Percentiles rank a stretch among this genome's conserved stretches.
Conservation (phyloP, 2,329 filamentous ascomycete species). For the Penicillium sp. region DNA sequence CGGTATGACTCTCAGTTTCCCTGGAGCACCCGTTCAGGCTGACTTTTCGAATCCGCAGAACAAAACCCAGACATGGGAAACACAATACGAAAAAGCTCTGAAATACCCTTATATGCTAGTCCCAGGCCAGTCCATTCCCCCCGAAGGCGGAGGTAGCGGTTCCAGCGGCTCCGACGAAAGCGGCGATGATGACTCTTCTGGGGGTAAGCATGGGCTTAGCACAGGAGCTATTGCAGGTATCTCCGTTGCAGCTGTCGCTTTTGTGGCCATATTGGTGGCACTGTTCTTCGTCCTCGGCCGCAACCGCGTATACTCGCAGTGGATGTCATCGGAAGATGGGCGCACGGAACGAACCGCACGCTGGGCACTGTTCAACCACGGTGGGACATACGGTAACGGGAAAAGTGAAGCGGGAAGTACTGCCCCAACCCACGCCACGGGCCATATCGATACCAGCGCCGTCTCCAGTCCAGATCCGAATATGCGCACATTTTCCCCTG, state of each 20-base stretch:
- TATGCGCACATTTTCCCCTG: conserved; percentile 7
- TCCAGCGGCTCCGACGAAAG: not conserved
- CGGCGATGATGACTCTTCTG: not conserved
- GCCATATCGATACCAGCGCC: conserved; percentile 5
- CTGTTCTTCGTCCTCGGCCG: conserved; percentile 38
- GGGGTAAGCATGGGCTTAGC: conserved; percentile 26
- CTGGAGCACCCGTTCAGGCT: not conserved
- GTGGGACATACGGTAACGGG: conserved; percentile 8
- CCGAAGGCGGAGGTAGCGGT: conserved; percentile 47
- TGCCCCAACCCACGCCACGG: not conserved
- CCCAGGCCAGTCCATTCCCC: conserved; percentile 56
- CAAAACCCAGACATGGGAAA: conserved; percentile 47
- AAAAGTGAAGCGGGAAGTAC: conserved; percentile 18
- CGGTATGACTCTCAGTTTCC: conserved; percentile 43
- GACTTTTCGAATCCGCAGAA: conserved; percentile 35
- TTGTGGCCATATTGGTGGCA: conserved; percentile 47
- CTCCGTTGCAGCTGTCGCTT: conserved; percentile 51
- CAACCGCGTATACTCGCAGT: conserved; percentile 34
- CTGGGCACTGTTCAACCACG: conserved; percentile 31
- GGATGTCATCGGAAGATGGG: conserved; percentile 35
- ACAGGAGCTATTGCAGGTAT: conserved; percentile 60
- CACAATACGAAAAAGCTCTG: conserved; percentile 49
- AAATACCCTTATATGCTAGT: conserved; percentile 53
- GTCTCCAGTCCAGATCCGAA: conserved; percentile 10
- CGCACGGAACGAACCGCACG: conserved; percentile 31